Percentiles rank a stretch among this genome's conserved stretches.
phyloP scores from a whole-genome alignment of 2,329 filamentous ascomycete genomes.

The Mollisia scopiformis region DNA sequence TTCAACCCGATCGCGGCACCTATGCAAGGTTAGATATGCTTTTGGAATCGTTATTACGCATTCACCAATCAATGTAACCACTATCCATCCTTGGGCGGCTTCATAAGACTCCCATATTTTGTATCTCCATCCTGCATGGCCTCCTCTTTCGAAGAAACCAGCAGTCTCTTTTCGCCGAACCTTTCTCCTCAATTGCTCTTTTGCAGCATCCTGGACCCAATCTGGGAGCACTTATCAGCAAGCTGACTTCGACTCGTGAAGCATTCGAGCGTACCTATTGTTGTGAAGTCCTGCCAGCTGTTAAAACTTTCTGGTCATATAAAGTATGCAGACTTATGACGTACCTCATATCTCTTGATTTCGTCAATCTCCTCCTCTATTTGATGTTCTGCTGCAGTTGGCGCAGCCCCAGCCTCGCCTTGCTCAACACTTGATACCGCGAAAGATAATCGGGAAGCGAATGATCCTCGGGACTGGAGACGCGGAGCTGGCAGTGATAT shows the following conservation, averaged over 20 bases:
- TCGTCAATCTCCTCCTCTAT: slow-evolving; percentile 95
- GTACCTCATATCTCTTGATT: slow-evolving; percentile 93
- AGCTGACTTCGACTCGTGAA: slow-evolving; percentile 18
- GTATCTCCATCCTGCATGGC: slow-evolving; percentile 75
- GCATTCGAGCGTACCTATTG: slow-evolving; percentile 64
- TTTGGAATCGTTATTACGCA: background rate
- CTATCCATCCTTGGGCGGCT: slow-evolving; percentile 96
- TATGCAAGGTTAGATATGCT: slow-evolving; percentile 27
- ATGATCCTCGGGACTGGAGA: slow-evolving; percentile 29
- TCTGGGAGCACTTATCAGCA: slow-evolving; percentile 58
- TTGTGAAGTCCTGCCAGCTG: slow-evolving; percentile 78
- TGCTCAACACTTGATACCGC: slow-evolving; percentile 67
- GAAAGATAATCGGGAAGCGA: slow-evolving; percentile 60
- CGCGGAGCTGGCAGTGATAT: slow-evolving; percentile 31
- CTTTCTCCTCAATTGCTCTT: slow-evolving; percentile 83
- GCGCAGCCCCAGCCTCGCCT: slow-evolving; percentile 56
- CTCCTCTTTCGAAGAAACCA: slow-evolving; percentile 69
- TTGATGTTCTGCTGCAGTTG: slow-evolving; percentile 62
- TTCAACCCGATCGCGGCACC: slow-evolving; percentile 90
- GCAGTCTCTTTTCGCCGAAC: slow-evolving; percentile 72
- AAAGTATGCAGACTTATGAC: slow-evolving; percentile 18
- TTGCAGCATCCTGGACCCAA: slow-evolving; percentile 96
- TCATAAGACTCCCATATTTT: slow-evolving; percentile 87
- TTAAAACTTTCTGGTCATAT: slow-evolving; percentile 11
- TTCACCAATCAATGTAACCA: slow-evolving; percentile 81